Evolutionary conservation across 768 basidiomycete genomes (phyloP).

Genomic region (Cystoderma amianthinum): DNA sequence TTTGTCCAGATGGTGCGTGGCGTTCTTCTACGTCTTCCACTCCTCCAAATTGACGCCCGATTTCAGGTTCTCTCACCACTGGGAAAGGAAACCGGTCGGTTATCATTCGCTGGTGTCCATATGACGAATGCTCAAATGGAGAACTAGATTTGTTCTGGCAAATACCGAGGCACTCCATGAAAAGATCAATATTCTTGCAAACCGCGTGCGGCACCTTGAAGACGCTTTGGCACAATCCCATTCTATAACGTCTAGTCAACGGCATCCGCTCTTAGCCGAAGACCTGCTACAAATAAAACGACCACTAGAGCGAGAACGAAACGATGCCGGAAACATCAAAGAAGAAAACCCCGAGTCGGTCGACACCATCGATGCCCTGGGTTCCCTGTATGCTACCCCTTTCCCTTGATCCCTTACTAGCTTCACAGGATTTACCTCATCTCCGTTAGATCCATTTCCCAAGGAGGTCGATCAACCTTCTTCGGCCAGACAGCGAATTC

Average conservation of each 20-base stretch:
- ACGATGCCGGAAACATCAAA: slow-evolving; percentile 25
- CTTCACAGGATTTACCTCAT: slow-evolving; percentile 4
- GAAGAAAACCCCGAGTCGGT: slow-evolving; percentile 39
- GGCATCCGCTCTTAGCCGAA: slow-evolving; percentile 53
- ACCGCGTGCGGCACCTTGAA: slow-evolving; percentile 61
- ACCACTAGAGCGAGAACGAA: slow-evolving; percentile 56
- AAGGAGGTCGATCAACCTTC: slow-evolving; percentile 56
- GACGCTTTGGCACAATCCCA: slow-evolving; percentile 56
- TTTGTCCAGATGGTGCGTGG: slow-evolving; percentile 56
- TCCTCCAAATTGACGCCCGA: slow-evolving; percentile 5
- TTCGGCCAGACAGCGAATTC: slow-evolving; percentile 63
- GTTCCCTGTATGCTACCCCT: slow-evolving; percentile 43
- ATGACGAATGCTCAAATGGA: slow-evolving; percentile 1
- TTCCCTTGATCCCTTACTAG: slow-evolving; percentile 2
- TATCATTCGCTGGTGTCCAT: neutral
- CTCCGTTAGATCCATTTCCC: slow-evolving; percentile 48
- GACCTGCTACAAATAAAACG: slow-evolving; percentile 61
- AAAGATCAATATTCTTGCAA: slow-evolving; percentile 55
- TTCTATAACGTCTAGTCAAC: slow-evolving; percentile 33
- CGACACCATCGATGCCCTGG: slow-evolving; percentile 58
- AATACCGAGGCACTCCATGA: slow-evolving; percentile 67
- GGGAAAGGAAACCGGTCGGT: slow-evolving; percentile 65
- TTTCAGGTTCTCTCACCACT: slow-evolving; percentile 58
- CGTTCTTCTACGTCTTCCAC: slow-evolving; percentile 5
- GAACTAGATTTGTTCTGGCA: slow-evolving; percentile 56